Evolutionary conservation across 2,329 filamentous ascomycete species (phyloP).

Genomic region (Colletotrichum liaoningense): DNA sequence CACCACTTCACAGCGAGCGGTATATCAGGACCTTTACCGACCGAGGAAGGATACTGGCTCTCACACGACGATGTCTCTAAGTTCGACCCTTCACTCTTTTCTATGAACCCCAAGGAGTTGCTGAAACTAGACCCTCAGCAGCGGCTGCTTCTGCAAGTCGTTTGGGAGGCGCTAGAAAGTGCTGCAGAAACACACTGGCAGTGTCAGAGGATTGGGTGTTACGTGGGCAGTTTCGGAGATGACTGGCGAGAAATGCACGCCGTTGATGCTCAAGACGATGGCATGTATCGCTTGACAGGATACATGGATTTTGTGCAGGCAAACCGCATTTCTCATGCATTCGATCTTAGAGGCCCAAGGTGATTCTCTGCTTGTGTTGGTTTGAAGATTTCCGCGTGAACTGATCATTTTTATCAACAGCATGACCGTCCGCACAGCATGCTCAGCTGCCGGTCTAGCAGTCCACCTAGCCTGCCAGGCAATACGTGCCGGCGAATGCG

Average conservation of each 20-base stretch:
- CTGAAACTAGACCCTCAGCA: constrained; percentile 44
- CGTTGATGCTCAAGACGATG: constrained; percentile 28
- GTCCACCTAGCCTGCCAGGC: constrained; percentile 40
- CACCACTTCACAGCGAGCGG: constrained; percentile 15
- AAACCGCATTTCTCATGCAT: constrained; percentile 36
- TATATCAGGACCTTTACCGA: not conserved
- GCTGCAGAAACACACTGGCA: constrained; percentile 40
- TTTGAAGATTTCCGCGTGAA: constrained; percentile 14
- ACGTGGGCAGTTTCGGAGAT: constrained; percentile 43
- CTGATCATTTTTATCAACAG: constrained; percentile 26
- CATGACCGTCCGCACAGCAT: constrained; percentile 43
- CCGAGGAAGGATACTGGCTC: constrained; percentile 25
- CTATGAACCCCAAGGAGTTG: constrained; percentile 40
- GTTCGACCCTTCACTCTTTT: constrained; percentile 37
- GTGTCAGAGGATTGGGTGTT: constrained; percentile 41
- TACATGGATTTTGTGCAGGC: constrained; percentile 37
- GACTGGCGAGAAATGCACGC: constrained; percentile 40
- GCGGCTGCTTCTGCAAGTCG: constrained; percentile 41
- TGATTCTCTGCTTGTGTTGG: not conserved
- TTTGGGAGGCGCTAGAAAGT: constrained; percentile 43
- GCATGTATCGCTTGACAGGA: constrained; percentile 32
- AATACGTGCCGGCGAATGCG: constrained; percentile 35
- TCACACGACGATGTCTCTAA: constrained; percentile 10
- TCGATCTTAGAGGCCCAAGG: constrained; percentile 34
- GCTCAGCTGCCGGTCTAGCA: constrained; percentile 39